Conservation (phyloP, 2,329 filamentous ascomycete genomes). For the Trichoderma harzianum region DNA sequence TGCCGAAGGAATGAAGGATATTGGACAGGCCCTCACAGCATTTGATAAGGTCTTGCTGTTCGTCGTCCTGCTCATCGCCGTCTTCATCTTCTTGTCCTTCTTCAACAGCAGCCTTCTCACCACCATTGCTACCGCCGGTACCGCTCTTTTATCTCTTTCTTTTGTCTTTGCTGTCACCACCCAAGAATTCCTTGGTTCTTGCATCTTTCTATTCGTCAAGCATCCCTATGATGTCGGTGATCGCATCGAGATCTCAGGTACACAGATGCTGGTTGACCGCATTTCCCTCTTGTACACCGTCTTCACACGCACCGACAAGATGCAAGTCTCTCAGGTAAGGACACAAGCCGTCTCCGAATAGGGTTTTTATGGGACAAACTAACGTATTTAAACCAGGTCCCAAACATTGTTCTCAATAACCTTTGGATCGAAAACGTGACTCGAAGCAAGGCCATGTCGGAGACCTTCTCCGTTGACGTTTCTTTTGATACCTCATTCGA, state of each 20-base stretch:
- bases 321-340: conserved; percentile 64
- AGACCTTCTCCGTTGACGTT: conserved; percentile 74
- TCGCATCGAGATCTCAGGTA: conserved; percentile 73
- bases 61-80: conserved; percentile 73
- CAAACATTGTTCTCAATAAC: conserved; percentile 88
- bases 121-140: conserved; percentile 85
- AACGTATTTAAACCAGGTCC: conserved; percentile 51
- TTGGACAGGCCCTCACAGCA: conserved; percentile 88
- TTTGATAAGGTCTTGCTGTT: conserved; percentile 82
- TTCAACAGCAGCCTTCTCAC: conserved; percentile 82
- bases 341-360: neutral
- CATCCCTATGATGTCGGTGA: conserved; percentile 97
- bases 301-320: conserved; percentile 78
- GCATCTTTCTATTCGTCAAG: conserved; percentile 98
- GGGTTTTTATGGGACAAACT: neutral
- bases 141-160: conserved; percentile 87
- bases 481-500: conserved; percentile 85
- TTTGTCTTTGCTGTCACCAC: conserved; percentile 92
- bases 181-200: conserved; percentile 95
- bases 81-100: conserved; percentile 87
- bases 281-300: conserved; percentile 93
- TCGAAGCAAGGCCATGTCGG: conserved; percentile 87
- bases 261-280: conserved; percentile 79
- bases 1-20: conserved; percentile 91
- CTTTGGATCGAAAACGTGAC: conserved; percentile 95